Percentiles rank a stretch among this genome's conserved stretches.
Conservation (phyloP, 202 grass and related monocot species). For the Carex sylvatica region DNA sequence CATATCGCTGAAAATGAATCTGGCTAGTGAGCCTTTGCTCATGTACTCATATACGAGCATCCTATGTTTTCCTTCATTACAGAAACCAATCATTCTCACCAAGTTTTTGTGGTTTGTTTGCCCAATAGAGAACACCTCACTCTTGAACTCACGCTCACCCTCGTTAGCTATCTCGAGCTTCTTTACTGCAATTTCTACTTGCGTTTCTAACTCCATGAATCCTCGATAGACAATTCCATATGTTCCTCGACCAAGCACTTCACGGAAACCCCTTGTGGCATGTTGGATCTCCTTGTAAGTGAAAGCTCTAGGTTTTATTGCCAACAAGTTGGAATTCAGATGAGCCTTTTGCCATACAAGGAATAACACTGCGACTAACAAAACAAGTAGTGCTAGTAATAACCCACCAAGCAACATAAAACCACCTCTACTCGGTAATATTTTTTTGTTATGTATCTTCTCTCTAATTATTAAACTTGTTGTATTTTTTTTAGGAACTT, state of each 20-base stretch:
- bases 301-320: conserved; percentile 22
- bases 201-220: neutral
- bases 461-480: neutral
- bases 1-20: neutral
- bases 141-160: conserved; percentile 28
- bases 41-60: conserved; percentile 36
- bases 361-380: neutral
- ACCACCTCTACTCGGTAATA: neutral
- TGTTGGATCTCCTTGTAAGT: conserved; percentile 27
- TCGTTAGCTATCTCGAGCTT: neutral
- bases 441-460: neutral
- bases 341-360: neutral
- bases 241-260: conserved; percentile 29
- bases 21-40: conserved; percentile 19
- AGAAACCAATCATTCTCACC: conserved; percentile 24
- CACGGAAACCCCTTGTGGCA: conserved; percentile 22
- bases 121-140: conserved; percentile 24
- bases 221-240: conserved; percentile 28
- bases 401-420: neutral
- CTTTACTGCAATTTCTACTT: neutral
- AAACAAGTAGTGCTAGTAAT: neutral
- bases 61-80: conserved; percentile 18
- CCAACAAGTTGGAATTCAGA: neutral
- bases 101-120: conserved; percentile 32
- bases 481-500: conserved; percentile 4